Evolutionary conservation across 2,329 filamentous ascomycete genomes (phyloP).

Genomic region (Aspergillus nomiae): DNA sequence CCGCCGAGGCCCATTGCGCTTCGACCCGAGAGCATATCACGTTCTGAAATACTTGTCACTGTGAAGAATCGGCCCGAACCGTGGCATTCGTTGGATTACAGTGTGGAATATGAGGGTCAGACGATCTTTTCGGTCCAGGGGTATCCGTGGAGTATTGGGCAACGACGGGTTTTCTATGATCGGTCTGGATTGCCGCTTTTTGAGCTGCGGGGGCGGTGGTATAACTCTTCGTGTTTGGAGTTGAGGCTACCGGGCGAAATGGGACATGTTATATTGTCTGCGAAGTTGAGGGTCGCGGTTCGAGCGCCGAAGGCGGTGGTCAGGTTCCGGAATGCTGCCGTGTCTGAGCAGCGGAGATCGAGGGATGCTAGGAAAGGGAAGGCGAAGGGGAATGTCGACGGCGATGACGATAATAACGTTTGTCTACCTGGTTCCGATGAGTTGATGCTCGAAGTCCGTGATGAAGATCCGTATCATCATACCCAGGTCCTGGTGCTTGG

Average conservation of each 20-base stretch:
- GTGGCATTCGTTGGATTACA: slow-evolving; percentile 23
- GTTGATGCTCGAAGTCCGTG: slow-evolving; percentile 15
- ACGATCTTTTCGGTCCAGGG: slow-evolving; percentile 17
- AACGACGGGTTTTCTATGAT: slow-evolving; percentile 19
- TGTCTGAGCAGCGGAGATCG: background rate
- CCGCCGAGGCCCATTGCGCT: slow-evolving; percentile 17
- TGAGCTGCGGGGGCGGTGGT: slow-evolving; percentile 19
- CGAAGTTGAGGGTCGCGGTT: slow-evolving; percentile 19
- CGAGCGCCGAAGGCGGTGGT: slow-evolving; percentile 14
- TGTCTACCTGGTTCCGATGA: background rate
- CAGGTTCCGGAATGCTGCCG: slow-evolving; percentile 14
- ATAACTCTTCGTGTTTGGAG: slow-evolving; percentile 16
- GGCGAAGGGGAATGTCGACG: background rate
- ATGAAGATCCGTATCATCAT: slow-evolving; percentile 17
- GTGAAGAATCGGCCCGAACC: slow-evolving; percentile 18
- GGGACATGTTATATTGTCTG: slow-evolving; percentile 11
- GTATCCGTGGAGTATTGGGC: slow-evolving; percentile 17
- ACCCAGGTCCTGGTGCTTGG: slow-evolving; percentile 17
- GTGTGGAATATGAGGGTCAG: slow-evolving; percentile 9
- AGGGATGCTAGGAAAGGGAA: background rate
- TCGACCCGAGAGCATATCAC: slow-evolving; percentile 16
- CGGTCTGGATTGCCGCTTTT: slow-evolving; percentile 20
- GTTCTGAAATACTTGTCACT: slow-evolving; percentile 8
- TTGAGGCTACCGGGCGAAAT: slow-evolving; percentile 15
- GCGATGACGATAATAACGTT: background rate